phyloP scores from a whole-genome alignment of 495 filamentous ascomycete genomes.

The Lasiosphaeriaceae sp. region DNA sequence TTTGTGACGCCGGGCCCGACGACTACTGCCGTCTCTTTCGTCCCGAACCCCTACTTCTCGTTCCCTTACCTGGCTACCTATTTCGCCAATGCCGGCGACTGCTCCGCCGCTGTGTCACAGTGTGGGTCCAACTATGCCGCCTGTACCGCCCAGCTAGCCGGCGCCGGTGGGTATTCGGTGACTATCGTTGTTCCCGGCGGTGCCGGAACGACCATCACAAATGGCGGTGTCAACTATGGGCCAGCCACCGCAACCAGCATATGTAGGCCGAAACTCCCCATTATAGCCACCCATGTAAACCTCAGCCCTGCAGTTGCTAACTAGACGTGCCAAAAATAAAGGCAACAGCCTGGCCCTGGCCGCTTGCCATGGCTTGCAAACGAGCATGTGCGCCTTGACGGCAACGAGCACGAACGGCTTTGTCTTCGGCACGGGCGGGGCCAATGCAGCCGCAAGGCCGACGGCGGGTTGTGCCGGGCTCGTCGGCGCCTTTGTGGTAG shows the following conservation, averaged over 20 bases:
- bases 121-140: constrained; percentile 61
- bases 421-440: constrained; percentile 22
- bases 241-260: constrained; percentile 55
- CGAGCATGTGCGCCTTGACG: constrained; percentile 26
- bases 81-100: constrained; percentile 58
- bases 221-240: constrained; percentile 29
- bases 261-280: constrained; percentile 38
- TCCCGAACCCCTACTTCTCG: constrained; percentile 57
- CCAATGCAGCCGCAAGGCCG: constrained; percentile 22
- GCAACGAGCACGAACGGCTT: constrained; percentile 22
- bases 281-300: not conserved
- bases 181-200: constrained; percentile 59
- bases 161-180: constrained; percentile 52
- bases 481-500: constrained; percentile 17
- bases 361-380: constrained; percentile 24
- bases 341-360: constrained; percentile 27
- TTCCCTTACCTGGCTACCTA: constrained; percentile 65
- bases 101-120: constrained; percentile 60
- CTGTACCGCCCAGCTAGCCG: constrained; percentile 57
- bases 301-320: not conserved
- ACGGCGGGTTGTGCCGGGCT: constrained; percentile 19
- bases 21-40: constrained; percentile 35
- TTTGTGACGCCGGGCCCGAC: constrained; percentile 41
- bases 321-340: not conserved
- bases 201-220: constrained; percentile 48